phyloP scores from a whole-genome alignment of 148 eudicot genomes.

The Chenopodium suecicum region DNA sequence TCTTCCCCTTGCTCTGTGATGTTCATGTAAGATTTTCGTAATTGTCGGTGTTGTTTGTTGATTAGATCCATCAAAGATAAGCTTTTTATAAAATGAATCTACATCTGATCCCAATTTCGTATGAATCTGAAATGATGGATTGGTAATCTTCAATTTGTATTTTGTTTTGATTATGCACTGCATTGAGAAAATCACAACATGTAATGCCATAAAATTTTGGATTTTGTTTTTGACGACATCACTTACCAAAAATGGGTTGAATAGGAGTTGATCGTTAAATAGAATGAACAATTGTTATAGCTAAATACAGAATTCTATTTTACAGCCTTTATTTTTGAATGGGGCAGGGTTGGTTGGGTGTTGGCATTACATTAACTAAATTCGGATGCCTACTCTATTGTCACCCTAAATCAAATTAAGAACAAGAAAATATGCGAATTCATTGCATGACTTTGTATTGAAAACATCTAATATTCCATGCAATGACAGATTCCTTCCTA shows the following conservation, averaged over 20 bases:
- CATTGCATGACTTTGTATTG: background rate
- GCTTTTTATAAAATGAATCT: background rate
- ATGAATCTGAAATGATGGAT: background rate
- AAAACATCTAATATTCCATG: slow-evolving; percentile 8
- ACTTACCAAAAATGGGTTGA: background rate
- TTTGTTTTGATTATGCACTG: background rate
- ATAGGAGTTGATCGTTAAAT: background rate
- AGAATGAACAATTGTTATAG: background rate
- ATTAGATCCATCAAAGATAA: background rate
- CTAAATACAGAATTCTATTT: slow-evolving; percentile 5
- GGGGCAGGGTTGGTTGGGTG: background rate
- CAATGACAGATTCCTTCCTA: slow-evolving; percentile 11
- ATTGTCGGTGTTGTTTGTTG: too few relatives aligned
- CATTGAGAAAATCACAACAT: background rate
- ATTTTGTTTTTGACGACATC: background rate
- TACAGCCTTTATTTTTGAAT: background rate
- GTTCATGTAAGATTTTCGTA: background rate
- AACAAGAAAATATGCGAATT: background rate
- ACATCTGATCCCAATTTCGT: background rate
- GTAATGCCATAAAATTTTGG: background rate
- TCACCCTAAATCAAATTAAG: background rate
- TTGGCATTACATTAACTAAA: background rate
- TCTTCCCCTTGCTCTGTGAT: background rate
- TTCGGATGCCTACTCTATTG: background rate
- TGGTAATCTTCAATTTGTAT: background rate